Evolutionary conservation across 2,329 filamentous ascomycete species (phyloP), one percentile per base, ranked within the genome.

Genomic region (Colletotrichum orchidophilum): DNA sequence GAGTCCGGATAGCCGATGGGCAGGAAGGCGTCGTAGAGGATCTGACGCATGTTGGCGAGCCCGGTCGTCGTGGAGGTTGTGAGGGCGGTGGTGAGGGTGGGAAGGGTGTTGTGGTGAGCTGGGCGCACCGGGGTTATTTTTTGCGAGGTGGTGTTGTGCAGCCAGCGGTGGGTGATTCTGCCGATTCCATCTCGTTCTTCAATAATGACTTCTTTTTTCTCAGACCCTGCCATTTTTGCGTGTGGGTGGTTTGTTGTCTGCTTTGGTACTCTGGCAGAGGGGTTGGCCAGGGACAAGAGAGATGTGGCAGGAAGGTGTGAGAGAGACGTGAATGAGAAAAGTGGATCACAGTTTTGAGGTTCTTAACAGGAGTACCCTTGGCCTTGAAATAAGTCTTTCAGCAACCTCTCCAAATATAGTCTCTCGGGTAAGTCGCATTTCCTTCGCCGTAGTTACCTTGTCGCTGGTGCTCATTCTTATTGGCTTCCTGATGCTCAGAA

Each of bases 1-100:
- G 92, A 96, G 75, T 95, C 89, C 1, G 95, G 95, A 80, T 92
- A 98, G n/a, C 95, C 95, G 1, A 93, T 91, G 0, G 95, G 95
- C 1, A 97, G 86, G 78, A 97, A 97, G 31, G 95, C 88, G 75
- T 94, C 91, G 52, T 74, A 76, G 18, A 95, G 78, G 9, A 85
- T 67, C 18, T 73, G 72, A 11, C 61, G 64, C 9, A 73, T 57
- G 31, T 63, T 39, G 15, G 18, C 21, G 18, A 63, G 12, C 3
- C 13, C 21, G 15, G 42, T 21, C 3, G 29, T 26, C 5, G 15
- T 62, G 29, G 54, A 49, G n/a, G 42, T 15, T 2, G 58, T 18
- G 49, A 75, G 78, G 9, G 75, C 70, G 24, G 67, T 74, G 33
- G 35, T 24, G 9, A 42, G 50, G 49, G 52, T 55, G 5, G 24